A percentile compares a stretch with the other conserved stretches of the same genome.
Conservation (phyloP, 2,329 filamentous ascomycete genomes). For the Periconia sp. region DNA sequence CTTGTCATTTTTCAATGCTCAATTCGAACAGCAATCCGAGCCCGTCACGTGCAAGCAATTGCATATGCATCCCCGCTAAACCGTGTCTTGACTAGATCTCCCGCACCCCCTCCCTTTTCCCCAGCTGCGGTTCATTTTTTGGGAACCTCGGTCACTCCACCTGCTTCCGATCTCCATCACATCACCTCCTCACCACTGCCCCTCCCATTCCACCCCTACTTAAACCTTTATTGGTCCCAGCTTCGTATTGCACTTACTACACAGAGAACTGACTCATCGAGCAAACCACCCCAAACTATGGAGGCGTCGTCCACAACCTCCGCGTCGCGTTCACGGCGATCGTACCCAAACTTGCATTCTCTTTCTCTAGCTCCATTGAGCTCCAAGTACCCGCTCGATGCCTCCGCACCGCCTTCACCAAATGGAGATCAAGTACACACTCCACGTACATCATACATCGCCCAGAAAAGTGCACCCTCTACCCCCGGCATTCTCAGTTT, state of each 20-base stretch:
- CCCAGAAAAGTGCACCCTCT: slow-evolving; percentile 51
- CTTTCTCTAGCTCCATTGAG: slow-evolving; percentile 64
- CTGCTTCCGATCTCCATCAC: too few species aligned
- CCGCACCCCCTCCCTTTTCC: background rate
- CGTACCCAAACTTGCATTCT: slow-evolving; percentile 61
- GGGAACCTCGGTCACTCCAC: too few species aligned
- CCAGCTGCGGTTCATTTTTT: background rate
- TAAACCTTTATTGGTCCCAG: background rate
- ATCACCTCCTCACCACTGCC: too few species aligned
- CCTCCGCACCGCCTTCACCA: slow-evolving; percentile 38
- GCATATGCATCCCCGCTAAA: too few species aligned
- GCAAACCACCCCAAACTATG: slow-evolving; percentile 12
- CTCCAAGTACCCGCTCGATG: slow-evolving; percentile 55
- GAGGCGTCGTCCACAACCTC: slow-evolving; percentile 22
- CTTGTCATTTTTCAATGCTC: too few species aligned
- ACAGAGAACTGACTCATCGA: background rate
- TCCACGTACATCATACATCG: slow-evolving; percentile 49
- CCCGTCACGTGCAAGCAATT: too few species aligned
- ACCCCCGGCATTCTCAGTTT: slow-evolving; percentile 52
- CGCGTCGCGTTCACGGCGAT: slow-evolving; percentile 48
- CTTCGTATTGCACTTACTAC: background rate
- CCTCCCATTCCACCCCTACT: too few species aligned
- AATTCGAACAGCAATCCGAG: too few species aligned
- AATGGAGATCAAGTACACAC: slow-evolving; percentile 28
- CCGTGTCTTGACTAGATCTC: too few species aligned